Percentiles rank a stretch among this genome's conserved stretches.
Conservation (phyloP, 148 eudicot genomes). For the Spergularia marina region DNA sequence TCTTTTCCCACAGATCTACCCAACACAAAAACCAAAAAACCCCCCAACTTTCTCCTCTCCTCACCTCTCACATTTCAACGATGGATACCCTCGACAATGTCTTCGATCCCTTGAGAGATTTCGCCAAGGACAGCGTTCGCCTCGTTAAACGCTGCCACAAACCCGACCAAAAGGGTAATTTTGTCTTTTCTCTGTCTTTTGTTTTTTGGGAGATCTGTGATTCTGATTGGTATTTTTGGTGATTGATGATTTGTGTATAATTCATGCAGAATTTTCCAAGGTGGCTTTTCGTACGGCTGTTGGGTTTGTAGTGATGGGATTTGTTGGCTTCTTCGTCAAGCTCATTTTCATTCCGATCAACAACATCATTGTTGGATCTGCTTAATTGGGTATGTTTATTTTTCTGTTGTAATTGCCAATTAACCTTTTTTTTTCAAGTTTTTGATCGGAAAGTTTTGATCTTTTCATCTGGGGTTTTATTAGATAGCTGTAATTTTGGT, state of each 20-base stretch:
- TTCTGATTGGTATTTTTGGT: neutral
- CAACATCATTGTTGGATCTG: conserved; percentile 63
- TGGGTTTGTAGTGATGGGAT: conserved; percentile 72
- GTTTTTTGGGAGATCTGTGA: neutral
- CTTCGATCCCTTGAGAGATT: conserved; percentile 61
- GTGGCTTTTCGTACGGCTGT: conserved; percentile 67
- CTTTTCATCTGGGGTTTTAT: neutral
- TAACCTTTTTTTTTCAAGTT: neutral
- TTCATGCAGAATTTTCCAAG: conserved; percentile 51
- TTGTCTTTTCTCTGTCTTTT: neutral
- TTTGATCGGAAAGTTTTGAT: neutral
- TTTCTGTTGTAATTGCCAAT: neutral
- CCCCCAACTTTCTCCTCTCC: neutral
- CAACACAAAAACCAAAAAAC: neutral
- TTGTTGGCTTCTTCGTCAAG: conserved; percentile 66
- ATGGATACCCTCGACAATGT: conserved; percentile 62
- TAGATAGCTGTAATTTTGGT: neutral
- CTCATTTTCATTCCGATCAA: conserved; percentile 67
- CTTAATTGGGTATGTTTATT: conserved; percentile 24
- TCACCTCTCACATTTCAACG: neutral
- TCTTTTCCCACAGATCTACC: neutral
- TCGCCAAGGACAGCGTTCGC: conserved; percentile 62
- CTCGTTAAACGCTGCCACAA: conserved; percentile 69
- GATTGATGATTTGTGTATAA: neutral
- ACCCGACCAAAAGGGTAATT: conserved; percentile 52